phyloP scores from a whole-genome alignment of 495 filamentous ascomycete species.

The Aeminium ludgeri region DNA sequence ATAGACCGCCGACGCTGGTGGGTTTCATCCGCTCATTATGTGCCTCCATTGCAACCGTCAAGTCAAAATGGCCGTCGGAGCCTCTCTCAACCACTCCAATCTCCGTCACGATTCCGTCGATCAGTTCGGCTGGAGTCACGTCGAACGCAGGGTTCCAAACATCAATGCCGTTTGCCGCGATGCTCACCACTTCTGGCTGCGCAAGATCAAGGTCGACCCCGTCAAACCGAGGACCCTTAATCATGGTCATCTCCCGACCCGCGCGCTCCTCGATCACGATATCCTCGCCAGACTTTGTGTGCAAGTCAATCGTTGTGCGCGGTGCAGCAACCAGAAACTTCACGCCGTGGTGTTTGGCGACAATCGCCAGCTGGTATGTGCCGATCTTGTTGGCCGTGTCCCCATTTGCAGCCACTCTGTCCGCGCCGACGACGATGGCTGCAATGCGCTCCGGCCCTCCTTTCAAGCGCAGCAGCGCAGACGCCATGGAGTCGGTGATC shows the following conservation, averaged over 20 bases:
- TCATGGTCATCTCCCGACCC: constrained; percentile 57
- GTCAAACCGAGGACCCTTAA: constrained; percentile 48
- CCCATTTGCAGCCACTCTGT: constrained; percentile 87
- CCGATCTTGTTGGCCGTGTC: constrained; percentile 98
- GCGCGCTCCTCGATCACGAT: constrained; percentile 84
- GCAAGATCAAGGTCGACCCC: constrained; percentile 30
- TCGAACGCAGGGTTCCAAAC: constrained; percentile 98
- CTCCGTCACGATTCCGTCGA: constrained; percentile 91
- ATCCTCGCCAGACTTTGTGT: constrained; percentile 51
- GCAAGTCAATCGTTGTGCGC: constrained; percentile 79
- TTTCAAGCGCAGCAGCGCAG: constrained; percentile 49
- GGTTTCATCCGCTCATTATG: constrained; percentile 13
- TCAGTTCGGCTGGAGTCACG: constrained; percentile 68
- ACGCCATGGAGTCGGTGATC: constrained; percentile 95
- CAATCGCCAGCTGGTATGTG: constrained; percentile 78
- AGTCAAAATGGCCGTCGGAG: constrained; percentile 55
- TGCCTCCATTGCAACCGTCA: constrained; percentile 36
- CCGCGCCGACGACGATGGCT: constrained; percentile 84
- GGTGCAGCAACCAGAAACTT: constrained; percentile 94
- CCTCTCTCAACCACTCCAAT: constrained; percentile 70
- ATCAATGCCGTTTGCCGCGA: constrained; percentile 61
- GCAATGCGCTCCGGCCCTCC: constrained; percentile 41
- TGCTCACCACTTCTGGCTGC: constrained; percentile 50
- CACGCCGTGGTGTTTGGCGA: constrained; percentile 69
- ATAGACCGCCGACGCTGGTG: constrained; percentile 19